phyloP scores from a whole-genome alignment of 2,329 filamentous ascomycete species.

The Mycogone perniciosa region DNA sequence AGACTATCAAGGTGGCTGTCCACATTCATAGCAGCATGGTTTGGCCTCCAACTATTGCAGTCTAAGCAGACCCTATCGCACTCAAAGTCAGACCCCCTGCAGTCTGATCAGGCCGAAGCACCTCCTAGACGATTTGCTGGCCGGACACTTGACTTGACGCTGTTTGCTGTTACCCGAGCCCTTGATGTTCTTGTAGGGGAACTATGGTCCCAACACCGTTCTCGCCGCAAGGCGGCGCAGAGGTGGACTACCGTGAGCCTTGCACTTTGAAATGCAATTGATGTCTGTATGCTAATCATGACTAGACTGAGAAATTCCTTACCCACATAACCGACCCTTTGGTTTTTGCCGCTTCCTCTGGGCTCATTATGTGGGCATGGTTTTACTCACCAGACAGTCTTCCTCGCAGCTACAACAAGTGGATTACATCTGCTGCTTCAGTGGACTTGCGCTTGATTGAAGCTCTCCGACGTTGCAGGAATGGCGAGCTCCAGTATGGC shows the following conservation, averaged over 20 bases:
- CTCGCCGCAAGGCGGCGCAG: constrained; percentile 36
- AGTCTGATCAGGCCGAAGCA: constrained; percentile 22
- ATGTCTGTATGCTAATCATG: constrained; percentile 3
- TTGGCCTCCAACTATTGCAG: constrained; percentile 51
- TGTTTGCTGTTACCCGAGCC: constrained; percentile 70
- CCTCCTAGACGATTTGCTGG: constrained; percentile 45
- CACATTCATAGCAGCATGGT: constrained; percentile 52
- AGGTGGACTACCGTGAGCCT: constrained; percentile 42
- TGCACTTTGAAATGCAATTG: background rate
- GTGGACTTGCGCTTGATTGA: constrained; percentile 70
- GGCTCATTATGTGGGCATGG: constrained; percentile 84
- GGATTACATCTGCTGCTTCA: constrained; percentile 72
- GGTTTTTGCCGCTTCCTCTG: constrained; percentile 65
- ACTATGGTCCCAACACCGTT: constrained; percentile 51
- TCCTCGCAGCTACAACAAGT: constrained; percentile 68
- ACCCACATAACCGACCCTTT: constrained; percentile 51
- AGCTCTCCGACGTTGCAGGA: constrained; percentile 61
- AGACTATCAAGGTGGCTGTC: constrained; percentile 54
- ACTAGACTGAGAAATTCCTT: constrained; percentile 28
- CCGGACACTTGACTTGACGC: constrained; percentile 71
- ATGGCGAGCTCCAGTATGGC: constrained; percentile 62
- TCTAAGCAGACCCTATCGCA: constrained; percentile 43
- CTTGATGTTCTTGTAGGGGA: constrained; percentile 63
- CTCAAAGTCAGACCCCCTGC: constrained; percentile 31
- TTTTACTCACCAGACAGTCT: constrained; percentile 68